A percentile compares a stretch with the other conserved stretches of the same genome.
Conservation (phyloP, 176 grass and related monocot species). For the Metroxylon sagu region DNA sequence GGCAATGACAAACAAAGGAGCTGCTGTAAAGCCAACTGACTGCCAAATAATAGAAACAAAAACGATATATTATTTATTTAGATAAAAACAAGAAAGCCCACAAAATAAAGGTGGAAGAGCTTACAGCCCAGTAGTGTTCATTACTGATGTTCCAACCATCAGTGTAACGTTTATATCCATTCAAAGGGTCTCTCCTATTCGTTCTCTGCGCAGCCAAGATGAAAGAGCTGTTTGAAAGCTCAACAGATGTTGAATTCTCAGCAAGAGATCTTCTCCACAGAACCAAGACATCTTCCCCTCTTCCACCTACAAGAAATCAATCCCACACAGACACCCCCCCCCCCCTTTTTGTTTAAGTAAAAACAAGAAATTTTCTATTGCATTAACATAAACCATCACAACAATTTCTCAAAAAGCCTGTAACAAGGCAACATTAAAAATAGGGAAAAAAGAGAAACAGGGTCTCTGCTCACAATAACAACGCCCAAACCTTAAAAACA, state of each 20-base stretch:
- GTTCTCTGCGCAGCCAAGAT: slow-evolving; percentile 55
- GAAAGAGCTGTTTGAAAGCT: slow-evolving; percentile 34
- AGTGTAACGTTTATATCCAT: slow-evolving; percentile 47
- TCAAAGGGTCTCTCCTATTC: slow-evolving; percentile 50
- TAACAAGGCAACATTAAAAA: too few relatives aligned
- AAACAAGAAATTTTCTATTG: too few relatives aligned
- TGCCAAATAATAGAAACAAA: slow-evolving; percentile 7
- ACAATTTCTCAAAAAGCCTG: too few relatives aligned
- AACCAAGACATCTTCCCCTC: slow-evolving; percentile 10
- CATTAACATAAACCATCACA: too few relatives aligned
- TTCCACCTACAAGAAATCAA: slow-evolving; percentile 7
- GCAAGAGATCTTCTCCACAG: slow-evolving; percentile 21
- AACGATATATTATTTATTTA: background rate
- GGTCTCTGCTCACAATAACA: too few relatives aligned
- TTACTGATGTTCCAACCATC: slow-evolving; percentile 94
- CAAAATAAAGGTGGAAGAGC: slow-evolving; percentile 6
- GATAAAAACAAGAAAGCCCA: background rate
- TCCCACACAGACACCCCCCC: too few relatives aligned
- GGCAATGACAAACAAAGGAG: slow-evolving; percentile 40
- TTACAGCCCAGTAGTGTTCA: slow-evolving; percentile 84
- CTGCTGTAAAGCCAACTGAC: slow-evolving; percentile 70
- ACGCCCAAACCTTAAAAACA: too few relatives aligned
- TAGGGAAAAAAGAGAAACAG: too few relatives aligned
- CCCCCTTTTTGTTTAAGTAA: too few relatives aligned
- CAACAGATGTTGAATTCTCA: slow-evolving; percentile 21